Base-by-base conservation (phyloP, 768 basidiomycete species). In the Suillus luteus region DNA sequence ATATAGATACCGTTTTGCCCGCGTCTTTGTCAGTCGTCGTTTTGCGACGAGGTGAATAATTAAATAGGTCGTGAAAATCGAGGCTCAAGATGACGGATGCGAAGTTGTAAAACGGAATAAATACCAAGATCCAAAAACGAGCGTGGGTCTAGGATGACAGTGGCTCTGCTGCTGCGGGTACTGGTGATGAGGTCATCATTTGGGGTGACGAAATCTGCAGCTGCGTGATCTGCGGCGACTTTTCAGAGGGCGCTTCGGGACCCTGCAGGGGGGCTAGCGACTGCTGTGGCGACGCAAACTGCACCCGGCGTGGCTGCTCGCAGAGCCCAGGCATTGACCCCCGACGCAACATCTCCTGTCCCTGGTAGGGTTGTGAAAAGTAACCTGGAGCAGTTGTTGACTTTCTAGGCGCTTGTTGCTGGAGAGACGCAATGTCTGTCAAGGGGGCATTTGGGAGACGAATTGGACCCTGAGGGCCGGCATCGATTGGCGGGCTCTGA, bases 381-480 rank as follows among this genome's bases (percentile, higher is more conserved):
- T 79, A 78, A 62, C 67, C 70, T 2, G 77, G 76, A 11, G 69
- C 51, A 33, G 76, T 71, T 27, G 73, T 70, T 27, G 76, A 64
- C 61, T 78, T 79, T 27, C 78, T 70, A 17, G 78, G 75, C 1
- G 66, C 44, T n/a, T 76, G 75, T 8, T 72, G 77, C 37, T 77
- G 76, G 5, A 83, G 74, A 6, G 86, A 84, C 2, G 87, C 86
- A 64, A 92, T 85, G 71, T 91, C 91, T 14, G 85, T 83, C 43
- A 91, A 80, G 1, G 89, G 88, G 9, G 89, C 84, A 66, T 87
- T 89, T 17, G 91, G 91, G 9, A 92, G 83, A 43, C 90, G 86
- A 70, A 92, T 92, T 4, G 75, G 75, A 60, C 63, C 69, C 59
- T 77, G 74, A 0, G 67, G 27, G 22, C 85, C 86, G 37, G 81